Evolutionary conservation across 2,329 filamentous ascomycete species (phyloP), one percentile per base, ranked within the genome.

Genomic region (Penicillium sp.): DNA sequence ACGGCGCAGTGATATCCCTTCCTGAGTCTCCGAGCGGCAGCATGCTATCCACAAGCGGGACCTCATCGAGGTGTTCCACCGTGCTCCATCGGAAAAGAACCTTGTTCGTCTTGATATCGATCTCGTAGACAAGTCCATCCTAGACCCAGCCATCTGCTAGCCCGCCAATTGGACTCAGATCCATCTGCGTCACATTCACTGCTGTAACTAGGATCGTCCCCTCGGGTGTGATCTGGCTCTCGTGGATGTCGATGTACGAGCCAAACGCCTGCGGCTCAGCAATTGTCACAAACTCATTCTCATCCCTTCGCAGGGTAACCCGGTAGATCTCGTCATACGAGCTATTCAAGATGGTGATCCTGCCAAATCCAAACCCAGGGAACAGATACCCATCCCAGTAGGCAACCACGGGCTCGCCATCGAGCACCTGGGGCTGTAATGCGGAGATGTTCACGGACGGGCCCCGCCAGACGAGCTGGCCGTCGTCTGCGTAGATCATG

Each of bases 61-160:
- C 63, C 47, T 72, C 50, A 11, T 61, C 47, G 8, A 66, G 35
- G 59, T 73, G 66, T 7, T 72, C 68, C 7, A 67, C 56, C 3
- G 71, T 65, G 49, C 66, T 71, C 70, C 71, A 71, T 17, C 63
- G 60, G 59, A 67, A 72, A 13, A 73, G 23, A 3, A 71, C 60
- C 23, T 71, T 56, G 21, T 68, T 72, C 9, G 68, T 74, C 9
- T 51, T 55, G 53, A 73, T 65, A 47, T 73, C 70, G 21, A 72
- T 70, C 49, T 71, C 69, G 49, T 70, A 69, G 49, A 72, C 63
- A n/a, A 72, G 64, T 1, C 68, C 67, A 56, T 75, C 70, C 13
- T 69, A 51, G 3, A 72, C 60, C 67, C 70, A 73, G 21, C 67
- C 69, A 44, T 72, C 56, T 21, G 63, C 62, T 2, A 67, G 64